Evolutionary conservation across 1,139 yeast genomes (phyloP).

Genomic region (Kodamaea fungicola): DNA sequence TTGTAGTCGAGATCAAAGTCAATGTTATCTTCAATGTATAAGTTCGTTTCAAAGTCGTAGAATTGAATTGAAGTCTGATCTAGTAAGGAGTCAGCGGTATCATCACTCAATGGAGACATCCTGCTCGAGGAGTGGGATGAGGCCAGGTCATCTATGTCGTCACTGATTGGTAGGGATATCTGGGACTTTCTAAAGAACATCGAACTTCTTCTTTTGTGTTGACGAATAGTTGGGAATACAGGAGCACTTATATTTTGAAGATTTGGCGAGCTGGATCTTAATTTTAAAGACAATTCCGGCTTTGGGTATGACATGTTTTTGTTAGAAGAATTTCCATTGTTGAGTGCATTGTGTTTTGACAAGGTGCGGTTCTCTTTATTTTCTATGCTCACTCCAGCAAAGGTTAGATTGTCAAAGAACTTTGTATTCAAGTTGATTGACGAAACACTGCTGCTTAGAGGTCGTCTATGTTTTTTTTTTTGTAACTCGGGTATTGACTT

Average conservation of each 20-base stretch:
- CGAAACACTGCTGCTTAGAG: constrained; percentile 4
- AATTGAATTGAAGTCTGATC: constrained; percentile 21
- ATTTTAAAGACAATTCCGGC: constrained; percentile 3
- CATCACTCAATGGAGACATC: constrained; percentile 10
- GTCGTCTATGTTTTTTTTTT: constrained; percentile 10
- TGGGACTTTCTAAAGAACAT: constrained; percentile 6
- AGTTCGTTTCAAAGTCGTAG: constrained; percentile 16
- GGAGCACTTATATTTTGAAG: constrained; percentile 9
- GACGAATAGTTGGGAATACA: constrained; percentile 4
- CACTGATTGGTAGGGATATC: constrained; percentile 3
- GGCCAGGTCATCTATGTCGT: not conserved
- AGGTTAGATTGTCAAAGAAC: not conserved
- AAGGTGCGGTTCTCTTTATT: constrained; percentile 8
- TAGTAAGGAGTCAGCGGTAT: constrained; percentile 17
- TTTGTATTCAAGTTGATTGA: constrained; percentile 5
- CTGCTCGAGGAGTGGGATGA: not conserved
- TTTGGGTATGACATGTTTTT: constrained; percentile 11
- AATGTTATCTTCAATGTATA: not conserved
- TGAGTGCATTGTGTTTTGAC: constrained; percentile 2
- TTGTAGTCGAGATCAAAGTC: constrained; percentile 7
- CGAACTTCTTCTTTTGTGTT: constrained; percentile 6
- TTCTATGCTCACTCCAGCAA: constrained; percentile 1
- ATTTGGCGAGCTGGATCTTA: constrained; percentile 25
- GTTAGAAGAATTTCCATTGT: constrained; percentile 3
- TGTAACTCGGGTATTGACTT: constrained; percentile 17